Percentiles rank a stretch among this genome's conserved stretches.
phyloP scores from a whole-genome alignment of 805 yeast genomes.

The Candida sphagnicola region DNA sequence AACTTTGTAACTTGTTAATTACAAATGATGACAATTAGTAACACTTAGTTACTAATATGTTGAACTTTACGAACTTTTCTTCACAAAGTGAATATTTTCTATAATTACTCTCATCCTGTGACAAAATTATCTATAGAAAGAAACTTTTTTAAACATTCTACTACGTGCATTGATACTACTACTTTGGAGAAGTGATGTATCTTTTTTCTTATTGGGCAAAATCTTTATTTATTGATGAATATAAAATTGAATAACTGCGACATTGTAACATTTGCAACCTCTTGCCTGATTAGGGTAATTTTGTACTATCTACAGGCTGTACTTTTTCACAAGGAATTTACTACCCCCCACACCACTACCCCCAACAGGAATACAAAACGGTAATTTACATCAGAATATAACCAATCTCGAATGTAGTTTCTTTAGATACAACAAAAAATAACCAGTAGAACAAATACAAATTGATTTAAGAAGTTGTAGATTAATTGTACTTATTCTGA shows the following conservation, averaged over 20 bases:
- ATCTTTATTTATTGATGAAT: background rate
- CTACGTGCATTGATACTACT: background rate
- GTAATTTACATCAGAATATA: too few relatives aligned
- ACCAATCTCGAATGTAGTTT: too few relatives aligned
- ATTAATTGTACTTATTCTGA: too few relatives aligned
- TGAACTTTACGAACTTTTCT: background rate
- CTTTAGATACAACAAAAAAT: too few relatives aligned
- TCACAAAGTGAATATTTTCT: background rate
- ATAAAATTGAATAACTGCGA: background rate
- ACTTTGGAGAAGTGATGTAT: background rate
- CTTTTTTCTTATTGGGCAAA: background rate
- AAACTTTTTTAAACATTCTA: background rate
- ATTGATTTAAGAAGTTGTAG: too few relatives aligned
- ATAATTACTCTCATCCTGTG: background rate
- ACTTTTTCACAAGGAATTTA: too few relatives aligned
- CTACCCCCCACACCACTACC: too few relatives aligned
- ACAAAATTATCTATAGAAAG: background rate
- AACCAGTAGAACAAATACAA: too few relatives aligned
- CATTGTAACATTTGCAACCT: background rate
- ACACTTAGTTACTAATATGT: too few relatives aligned
- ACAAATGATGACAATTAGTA: background rate
- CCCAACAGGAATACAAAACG: too few relatives aligned
- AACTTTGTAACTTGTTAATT: conserved; percentile 52
- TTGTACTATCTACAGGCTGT: too few relatives aligned
- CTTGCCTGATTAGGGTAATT: background rate